Percentiles rank a stretch among this genome's conserved stretches.
These are phyloP conservation scores for Scutellaria barbata DNA, from an alignment of 257 asterid species.

Conservation along the genomic window DNA sequence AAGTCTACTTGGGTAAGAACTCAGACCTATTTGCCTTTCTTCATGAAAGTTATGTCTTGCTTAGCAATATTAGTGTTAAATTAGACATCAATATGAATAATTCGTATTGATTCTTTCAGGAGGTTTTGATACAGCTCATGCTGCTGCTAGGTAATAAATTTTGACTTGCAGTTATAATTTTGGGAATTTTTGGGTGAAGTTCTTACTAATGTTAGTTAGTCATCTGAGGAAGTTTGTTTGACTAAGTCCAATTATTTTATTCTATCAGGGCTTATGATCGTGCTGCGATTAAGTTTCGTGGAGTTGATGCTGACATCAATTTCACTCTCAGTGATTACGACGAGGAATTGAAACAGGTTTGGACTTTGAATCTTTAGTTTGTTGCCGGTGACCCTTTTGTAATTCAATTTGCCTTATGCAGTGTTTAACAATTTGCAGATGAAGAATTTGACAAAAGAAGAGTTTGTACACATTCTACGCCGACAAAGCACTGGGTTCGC, in stretches of 20 bases:
- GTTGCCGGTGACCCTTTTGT: not conserved
- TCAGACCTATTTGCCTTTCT: not conserved
- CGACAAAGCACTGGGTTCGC: slow-evolving; percentile 81
- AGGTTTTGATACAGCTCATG: slow-evolving; percentile 96
- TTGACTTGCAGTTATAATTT: slow-evolving; percentile 14
- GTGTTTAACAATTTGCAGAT: slow-evolving; percentile 48
- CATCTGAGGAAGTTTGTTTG: slow-evolving; percentile 11
- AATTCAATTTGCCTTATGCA: slow-evolving; percentile 17
- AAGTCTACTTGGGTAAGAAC: slow-evolving; percentile 83
- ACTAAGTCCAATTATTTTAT: slow-evolving; percentile 10
- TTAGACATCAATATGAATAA: slow-evolving; percentile 7
- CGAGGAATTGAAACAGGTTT: slow-evolving; percentile 78
- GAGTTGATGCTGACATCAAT: slow-evolving; percentile 86
- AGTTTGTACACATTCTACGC: slow-evolving; percentile 74
- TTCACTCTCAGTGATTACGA: slow-evolving; percentile 68
- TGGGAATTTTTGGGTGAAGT: slow-evolving; percentile 3
- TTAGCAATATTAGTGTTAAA: not conserved
- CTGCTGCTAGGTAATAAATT: slow-evolving; percentile 76
- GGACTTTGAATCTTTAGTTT: not conserved
- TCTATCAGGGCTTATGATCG: slow-evolving; percentile 77
- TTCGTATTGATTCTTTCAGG: slow-evolving; percentile 49
- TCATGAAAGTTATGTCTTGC: not conserved
- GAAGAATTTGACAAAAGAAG: slow-evolving; percentile 68
- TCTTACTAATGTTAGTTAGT: slow-evolving; percentile 19
- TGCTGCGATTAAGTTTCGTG: slow-evolving; percentile 89